A percentile compares a stretch with the other conserved stretches of the same genome.
Conservation (phyloP, 768 basidiomycete genomes). For the Candolleomyces eurysporus region DNA sequence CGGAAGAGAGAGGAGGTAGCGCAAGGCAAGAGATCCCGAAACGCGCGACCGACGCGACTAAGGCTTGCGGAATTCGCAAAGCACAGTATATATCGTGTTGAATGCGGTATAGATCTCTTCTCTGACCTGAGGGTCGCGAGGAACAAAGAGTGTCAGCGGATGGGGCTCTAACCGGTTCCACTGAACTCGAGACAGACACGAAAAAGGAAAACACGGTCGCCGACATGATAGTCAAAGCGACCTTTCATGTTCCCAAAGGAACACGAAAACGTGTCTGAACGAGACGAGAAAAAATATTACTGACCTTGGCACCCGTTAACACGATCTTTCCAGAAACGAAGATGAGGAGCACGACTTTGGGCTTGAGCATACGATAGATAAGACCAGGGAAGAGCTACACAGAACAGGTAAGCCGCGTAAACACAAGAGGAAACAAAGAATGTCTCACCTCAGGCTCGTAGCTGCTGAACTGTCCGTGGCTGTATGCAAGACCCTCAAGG, state of each 20-base stretch:
- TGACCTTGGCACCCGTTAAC: slow-evolving; percentile 97
- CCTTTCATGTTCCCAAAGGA: slow-evolving; percentile 11
- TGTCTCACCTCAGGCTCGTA: slow-evolving; percentile 90
- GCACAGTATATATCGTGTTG: slow-evolving; percentile 98
- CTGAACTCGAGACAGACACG: slow-evolving; percentile 24
- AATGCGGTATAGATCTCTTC: slow-evolving; percentile 99
- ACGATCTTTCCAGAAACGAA: slow-evolving; percentile 99
- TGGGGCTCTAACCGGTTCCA: slow-evolving; percentile 44
- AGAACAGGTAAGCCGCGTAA: slow-evolving; percentile 9
- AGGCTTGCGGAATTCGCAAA: slow-evolving; percentile 93
- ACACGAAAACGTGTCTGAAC: slow-evolving; percentile 12
- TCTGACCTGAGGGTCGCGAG: slow-evolving; percentile 66
- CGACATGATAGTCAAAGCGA: slow-evolving; percentile 15
- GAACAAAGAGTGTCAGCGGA: slow-evolving; percentile 45
- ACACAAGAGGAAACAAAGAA: not conserved
- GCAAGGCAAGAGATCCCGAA: slow-evolving; percentile 15
- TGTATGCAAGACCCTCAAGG: slow-evolving; percentile 94
- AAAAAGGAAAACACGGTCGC: slow-evolving; percentile 10
- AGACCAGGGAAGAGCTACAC: slow-evolving; percentile 93
- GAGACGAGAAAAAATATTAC: slow-evolving; percentile 20
- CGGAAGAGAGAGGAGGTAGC: slow-evolving; percentile 18
- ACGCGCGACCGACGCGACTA: slow-evolving; percentile 28
- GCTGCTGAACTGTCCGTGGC: slow-evolving; percentile 96
- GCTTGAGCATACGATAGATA: slow-evolving; percentile 99
- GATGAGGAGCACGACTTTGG: slow-evolving; percentile 96